A percentile compares a stretch with the other conserved stretches of the same genome.
Conservation (phyloP, 176 grass and related monocot species). For the Zizania latifolia region DNA sequence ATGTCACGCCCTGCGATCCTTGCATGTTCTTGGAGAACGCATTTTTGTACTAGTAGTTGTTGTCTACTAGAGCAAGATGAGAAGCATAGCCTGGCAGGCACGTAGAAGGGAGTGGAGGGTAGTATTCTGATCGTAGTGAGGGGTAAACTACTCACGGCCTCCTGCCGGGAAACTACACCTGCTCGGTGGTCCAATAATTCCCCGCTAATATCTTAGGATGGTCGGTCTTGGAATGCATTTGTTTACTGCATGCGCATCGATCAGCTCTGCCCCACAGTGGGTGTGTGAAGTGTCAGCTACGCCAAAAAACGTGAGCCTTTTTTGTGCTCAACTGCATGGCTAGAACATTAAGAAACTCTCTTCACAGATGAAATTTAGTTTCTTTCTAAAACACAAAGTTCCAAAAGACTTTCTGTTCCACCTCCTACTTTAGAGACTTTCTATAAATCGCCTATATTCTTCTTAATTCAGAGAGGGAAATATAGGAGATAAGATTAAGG, state of each 20-base stretch:
- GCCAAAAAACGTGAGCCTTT: slow-evolving; percentile 22
- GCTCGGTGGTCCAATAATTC: not conserved
- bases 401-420: too few relatives aligned
- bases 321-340: slow-evolving; percentile 27
- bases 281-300: slow-evolving; percentile 9
- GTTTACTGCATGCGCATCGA: slow-evolving; percentile 15
- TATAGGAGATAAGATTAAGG: too few relatives aligned
- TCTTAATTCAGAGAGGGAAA: too few relatives aligned
- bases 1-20: not conserved
- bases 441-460: too few relatives aligned
- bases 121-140: slow-evolving; percentile 6
- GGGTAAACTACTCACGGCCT: slow-evolving; percentile 20
- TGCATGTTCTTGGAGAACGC: not conserved
- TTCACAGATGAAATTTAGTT: too few relatives aligned
- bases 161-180: slow-evolving; percentile 46
- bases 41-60: not conserved
- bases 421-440: too few relatives aligned
- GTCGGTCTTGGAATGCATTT: slow-evolving; percentile 25
- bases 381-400: too few relatives aligned
- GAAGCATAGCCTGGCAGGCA: not conserved
- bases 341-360: too few relatives aligned
- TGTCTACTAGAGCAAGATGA: not conserved
- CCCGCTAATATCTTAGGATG: not conserved
- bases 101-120: too few relatives aligned
- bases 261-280: slow-evolving; percentile 2